Percentiles rank a stretch among this genome's conserved stretches.
Conservation (phyloP, 306 rosid species). For the Quercus dentata region DNA sequence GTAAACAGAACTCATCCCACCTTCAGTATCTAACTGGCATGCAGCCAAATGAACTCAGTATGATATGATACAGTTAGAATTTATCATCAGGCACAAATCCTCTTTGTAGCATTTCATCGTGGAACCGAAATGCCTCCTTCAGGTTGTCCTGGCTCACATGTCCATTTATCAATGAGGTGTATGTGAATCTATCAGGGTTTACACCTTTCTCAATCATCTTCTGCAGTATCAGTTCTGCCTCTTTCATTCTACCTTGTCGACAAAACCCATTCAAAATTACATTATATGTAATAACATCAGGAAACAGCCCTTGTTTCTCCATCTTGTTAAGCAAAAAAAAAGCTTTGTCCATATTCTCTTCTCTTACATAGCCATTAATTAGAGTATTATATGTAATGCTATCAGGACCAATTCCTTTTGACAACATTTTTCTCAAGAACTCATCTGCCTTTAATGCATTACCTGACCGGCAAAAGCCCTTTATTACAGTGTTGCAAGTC, state of each 20-base stretch:
- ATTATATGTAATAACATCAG: constrained; percentile 70
- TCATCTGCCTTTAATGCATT: constrained; percentile 50
- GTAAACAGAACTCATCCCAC: constrained; percentile 19
- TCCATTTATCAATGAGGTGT: constrained; percentile 74
- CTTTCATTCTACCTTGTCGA: constrained; percentile 68
- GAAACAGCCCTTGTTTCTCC: constrained; percentile 67
- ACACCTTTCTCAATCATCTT: constrained; percentile 78
- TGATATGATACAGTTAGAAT: constrained; percentile 36
- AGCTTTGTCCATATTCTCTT: constrained; percentile 67
- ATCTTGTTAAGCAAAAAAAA: constrained; percentile 52
- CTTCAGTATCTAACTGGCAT: constrained; percentile 16
- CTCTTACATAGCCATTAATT: constrained; percentile 67
- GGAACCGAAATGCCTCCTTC: constrained; percentile 80
- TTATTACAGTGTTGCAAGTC: constrained; percentile 72
- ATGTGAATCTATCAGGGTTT: constrained; percentile 74
- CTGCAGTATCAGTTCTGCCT: constrained; percentile 65
- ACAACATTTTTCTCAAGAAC: constrained; percentile 61
- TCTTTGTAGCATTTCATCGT: constrained; percentile 88
- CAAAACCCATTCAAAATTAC: constrained; percentile 68
- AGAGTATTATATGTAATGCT: constrained; percentile 78
- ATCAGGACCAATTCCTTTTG: constrained; percentile 67
- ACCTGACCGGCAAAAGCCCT: constrained; percentile 74
- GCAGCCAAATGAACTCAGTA: constrained; percentile 9
- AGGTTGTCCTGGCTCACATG: constrained; percentile 78
- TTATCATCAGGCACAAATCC: constrained; percentile 91